Conservation (phyloP, 768 basidiomycete species). For the Dioszegia aurantiaca region DNA sequence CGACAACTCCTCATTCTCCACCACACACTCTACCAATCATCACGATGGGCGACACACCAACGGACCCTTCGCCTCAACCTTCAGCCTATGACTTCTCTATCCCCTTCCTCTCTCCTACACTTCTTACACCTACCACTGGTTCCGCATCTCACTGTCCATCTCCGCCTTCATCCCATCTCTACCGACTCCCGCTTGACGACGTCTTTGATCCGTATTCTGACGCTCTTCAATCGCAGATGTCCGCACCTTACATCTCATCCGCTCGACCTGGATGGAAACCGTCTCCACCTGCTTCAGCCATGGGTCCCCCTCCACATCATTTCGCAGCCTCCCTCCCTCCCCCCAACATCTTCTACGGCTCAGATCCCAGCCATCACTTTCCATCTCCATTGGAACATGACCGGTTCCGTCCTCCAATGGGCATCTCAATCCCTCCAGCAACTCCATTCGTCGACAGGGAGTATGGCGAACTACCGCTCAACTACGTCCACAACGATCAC, state of each 20-base stretch:
- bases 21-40: not conserved
- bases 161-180: not conserved
- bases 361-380: not conserved
- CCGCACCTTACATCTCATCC: not conserved
- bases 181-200: not conserved
- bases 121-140: slow-evolving; percentile 3
- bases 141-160: not conserved
- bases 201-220: not conserved
- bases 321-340: slow-evolving; percentile 10
- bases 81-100: not conserved
- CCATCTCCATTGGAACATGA: slow-evolving; percentile 4
- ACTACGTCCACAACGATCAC: not conserved
- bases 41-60: slow-evolving; percentile 3
- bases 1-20: not conserved
- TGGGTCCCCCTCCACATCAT: not conserved
- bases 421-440: not conserved
- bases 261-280: not conserved
- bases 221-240: slow-evolving; percentile 1
- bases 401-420: slow-evolving; percentile 5
- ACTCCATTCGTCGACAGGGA: not conserved
- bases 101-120: slow-evolving; percentile 7
- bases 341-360: slow-evolving; percentile 25
- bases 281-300: not conserved
- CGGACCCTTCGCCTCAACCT: not conserved
- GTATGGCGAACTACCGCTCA: not conserved